Percentiles rank a stretch among this genome's conserved stretches.
Evolutionary conservation across 2,329 filamentous ascomycete genomes (phyloP).

Genomic region (Apiospora kogelbergensis): DNA sequence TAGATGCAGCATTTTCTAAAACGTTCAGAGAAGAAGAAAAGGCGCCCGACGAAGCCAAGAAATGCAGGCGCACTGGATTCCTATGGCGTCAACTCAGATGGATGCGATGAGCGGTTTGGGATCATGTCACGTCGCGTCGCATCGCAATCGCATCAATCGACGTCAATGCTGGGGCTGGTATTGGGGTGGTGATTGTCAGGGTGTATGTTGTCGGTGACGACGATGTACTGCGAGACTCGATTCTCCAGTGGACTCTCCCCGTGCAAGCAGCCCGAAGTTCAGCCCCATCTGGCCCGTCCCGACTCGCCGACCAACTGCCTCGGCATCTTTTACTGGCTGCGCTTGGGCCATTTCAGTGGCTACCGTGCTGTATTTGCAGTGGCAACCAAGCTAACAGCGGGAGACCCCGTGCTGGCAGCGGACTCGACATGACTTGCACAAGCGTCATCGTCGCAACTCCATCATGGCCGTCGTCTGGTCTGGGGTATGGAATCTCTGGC

Average conservation of each 20-base stretch:
- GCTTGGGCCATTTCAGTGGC: neutral
- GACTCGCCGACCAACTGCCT: neutral
- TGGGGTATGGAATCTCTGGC: too few species aligned
- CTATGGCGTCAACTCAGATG: neutral
- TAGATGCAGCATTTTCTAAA: neutral
- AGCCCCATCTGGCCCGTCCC: neutral
- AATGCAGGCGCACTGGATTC: neutral
- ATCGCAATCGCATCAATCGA: neutral
- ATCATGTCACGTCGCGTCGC: neutral
- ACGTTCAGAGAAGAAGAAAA: neutral
- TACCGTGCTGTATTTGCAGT: too few species aligned
- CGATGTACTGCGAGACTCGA: neutral
- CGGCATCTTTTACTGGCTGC: neutral
- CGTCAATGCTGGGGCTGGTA: neutral
- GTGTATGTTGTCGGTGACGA: neutral
- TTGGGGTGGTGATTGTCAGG: neutral
- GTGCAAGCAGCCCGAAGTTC: constrained; percentile 3
- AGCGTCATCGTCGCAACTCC: too few species aligned
- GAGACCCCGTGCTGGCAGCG: too few species aligned
- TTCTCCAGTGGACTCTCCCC: too few species aligned
- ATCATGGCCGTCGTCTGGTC: too few species aligned
- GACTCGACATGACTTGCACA: too few species aligned
- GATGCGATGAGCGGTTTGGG: neutral
- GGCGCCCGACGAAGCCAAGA: neutral
- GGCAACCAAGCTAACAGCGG: neutral